Percentiles rank a stretch among this genome's conserved stretches.
Evolutionary conservation across 345 rosid genomes (phyloP).

Genomic region (Clarkia xantiana): DNA sequence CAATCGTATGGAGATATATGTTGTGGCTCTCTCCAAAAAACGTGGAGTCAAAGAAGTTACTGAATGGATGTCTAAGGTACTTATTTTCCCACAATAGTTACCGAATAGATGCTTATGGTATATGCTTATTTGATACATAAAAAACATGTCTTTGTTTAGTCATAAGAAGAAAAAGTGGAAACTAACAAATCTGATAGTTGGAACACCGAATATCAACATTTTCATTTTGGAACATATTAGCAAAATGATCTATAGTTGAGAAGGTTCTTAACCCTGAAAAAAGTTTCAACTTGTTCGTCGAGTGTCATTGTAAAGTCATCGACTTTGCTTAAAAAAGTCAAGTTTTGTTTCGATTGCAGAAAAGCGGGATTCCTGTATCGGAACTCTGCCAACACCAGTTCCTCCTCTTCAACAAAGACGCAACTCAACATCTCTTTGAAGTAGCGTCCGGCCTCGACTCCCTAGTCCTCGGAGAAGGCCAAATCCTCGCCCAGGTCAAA

Average conservation of each 20-base stretch:
- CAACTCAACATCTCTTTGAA: constrained; percentile 35
- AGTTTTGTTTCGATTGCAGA: constrained; percentile 14
- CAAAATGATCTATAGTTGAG: too few species aligned
- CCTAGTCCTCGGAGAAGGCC: constrained; percentile 38
- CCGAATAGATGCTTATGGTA: too few species aligned
- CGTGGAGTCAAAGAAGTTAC: constrained; percentile 45
- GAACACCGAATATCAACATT: too few species aligned
- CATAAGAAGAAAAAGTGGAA: too few species aligned
- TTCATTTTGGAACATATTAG: too few species aligned
- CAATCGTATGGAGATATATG: constrained; percentile 43
- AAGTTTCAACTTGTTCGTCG: too few species aligned
- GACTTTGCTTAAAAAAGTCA: too few species aligned
- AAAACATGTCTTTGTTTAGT: too few species aligned
- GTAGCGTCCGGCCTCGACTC: constrained; percentile 45
- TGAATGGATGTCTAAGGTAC: constrained; percentile 45
- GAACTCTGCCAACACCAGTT: constrained; percentile 35
- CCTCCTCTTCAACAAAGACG: constrained; percentile 32
- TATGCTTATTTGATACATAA: too few species aligned
- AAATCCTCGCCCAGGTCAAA: constrained; percentile 41
- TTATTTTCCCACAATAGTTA: not conserved
- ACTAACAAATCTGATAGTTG: too few species aligned
- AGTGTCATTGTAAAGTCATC: too few species aligned
- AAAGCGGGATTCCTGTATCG: constrained; percentile 31
- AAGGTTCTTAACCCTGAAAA: too few species aligned
- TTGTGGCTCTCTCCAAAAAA: constrained; percentile 38